Percentiles rank a stretch among this genome's conserved stretches.
Conservation (phyloP, 192 early-diverging fungal species). For the Umbelopsis sp. region DNA sequence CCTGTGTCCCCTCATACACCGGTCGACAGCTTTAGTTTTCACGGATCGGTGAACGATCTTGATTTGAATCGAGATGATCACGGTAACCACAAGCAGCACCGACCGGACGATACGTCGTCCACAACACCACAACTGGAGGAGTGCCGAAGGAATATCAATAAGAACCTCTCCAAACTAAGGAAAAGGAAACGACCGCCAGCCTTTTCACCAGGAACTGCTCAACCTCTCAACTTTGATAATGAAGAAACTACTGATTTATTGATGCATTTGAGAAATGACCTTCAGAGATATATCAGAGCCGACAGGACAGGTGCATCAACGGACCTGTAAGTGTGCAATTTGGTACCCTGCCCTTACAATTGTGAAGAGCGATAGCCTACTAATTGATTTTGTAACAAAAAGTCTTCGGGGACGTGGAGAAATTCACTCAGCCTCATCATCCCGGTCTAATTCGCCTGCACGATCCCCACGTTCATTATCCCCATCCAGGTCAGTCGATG, state of each 20-base stretch:
- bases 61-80: constrained; percentile 1
- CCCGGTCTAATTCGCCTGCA: constrained; percentile 26
- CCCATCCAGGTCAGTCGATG: constrained; percentile 12
- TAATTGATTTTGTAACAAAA: background rate
- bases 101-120: background rate
- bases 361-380: background rate
- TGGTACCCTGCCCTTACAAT: background rate
- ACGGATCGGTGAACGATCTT: constrained; percentile 18
- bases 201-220: constrained; percentile 4
- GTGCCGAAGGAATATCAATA: constrained; percentile 33
- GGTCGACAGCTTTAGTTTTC: background rate
- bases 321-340: constrained; percentile 3
- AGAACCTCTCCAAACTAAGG: constrained; percentile 24
- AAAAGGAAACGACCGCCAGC: constrained; percentile 39
- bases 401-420: constrained; percentile 4
- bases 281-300: constrained; percentile 6
- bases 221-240: constrained; percentile 27
- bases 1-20: constrained; percentile 6
- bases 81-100: background rate
- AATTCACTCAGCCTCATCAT: constrained; percentile 21
- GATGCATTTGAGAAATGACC: constrained; percentile 27
- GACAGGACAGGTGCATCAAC: background rate
- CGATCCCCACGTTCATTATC: constrained; percentile 20
- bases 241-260: constrained; percentile 38
- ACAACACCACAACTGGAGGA: constrained; percentile 32